phyloP scores from a whole-genome alignment of 2,329 filamentous ascomycete genomes.

The Diaporthe australafricana region DNA sequence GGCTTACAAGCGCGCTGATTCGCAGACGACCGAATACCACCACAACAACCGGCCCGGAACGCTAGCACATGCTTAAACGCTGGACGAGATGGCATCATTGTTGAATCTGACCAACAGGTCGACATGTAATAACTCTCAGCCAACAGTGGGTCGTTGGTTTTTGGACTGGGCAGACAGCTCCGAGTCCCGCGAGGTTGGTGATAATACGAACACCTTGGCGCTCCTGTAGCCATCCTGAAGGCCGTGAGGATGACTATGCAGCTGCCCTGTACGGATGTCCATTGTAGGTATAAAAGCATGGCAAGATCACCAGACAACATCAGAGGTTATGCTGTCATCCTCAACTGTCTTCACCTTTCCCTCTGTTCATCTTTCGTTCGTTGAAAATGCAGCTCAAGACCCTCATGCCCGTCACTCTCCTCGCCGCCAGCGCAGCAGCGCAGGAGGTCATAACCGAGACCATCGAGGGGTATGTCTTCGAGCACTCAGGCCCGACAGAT shows the following conservation, averaged over 20 bases:
- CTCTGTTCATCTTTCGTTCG: not conserved
- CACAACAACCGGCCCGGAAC: not conserved
- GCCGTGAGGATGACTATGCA: not conserved
- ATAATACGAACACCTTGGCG: not conserved
- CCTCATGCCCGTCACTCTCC: constrained; percentile 20
- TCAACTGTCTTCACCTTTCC: not conserved
- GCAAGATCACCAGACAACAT: not conserved
- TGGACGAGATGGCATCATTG: not conserved
- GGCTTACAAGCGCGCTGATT: constrained; percentile 6
- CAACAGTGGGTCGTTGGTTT: not conserved
- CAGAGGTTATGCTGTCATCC: not conserved
- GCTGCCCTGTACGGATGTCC: not conserved
- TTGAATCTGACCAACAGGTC: not conserved
- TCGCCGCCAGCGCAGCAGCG: constrained; percentile 23
- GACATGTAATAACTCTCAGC: not conserved
- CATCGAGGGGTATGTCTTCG: constrained; percentile 21
- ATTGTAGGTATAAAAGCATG: constrained; percentile 2
- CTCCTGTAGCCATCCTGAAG: not conserved
- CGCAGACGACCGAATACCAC: constrained; percentile 2
- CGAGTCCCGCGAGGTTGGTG: not conserved
- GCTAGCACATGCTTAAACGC: not conserved
- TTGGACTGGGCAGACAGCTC: not conserved
- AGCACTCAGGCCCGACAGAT: constrained; percentile 11
- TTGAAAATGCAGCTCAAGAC: constrained; percentile 36
- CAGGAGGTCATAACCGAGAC: constrained; percentile 15